These are phyloP conservation scores for Trypanosomatidae sp. DNA, from an alignment of 208 protist genomes.

Conservation along the genomic window DNA sequence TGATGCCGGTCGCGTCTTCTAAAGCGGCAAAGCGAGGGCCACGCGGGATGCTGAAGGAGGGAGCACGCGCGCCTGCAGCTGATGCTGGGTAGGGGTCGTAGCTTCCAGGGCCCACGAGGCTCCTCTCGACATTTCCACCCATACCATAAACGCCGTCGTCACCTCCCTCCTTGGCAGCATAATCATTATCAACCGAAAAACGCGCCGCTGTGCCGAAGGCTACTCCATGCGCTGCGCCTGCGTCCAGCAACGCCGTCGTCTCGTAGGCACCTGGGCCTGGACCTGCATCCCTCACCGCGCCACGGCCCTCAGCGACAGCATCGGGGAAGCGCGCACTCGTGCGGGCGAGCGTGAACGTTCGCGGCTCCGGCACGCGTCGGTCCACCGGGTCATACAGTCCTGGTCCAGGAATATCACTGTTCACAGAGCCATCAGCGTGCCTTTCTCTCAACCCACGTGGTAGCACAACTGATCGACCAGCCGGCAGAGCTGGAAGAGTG, in stretches of 20 bases:
- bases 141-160: no score
- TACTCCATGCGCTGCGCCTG: background rate
- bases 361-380: background rate
- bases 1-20: no score
- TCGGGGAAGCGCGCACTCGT: slow-evolving; percentile 23
- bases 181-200: slow-evolving; percentile 7
- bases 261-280: slow-evolving; percentile 39
- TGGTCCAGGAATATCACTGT: no score
- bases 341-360: slow-evolving; percentile 15
- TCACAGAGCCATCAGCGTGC: no score
- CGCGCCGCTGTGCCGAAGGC: slow-evolving; percentile 46
- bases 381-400: slow-evolving; percentile 47
- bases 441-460: background rate
- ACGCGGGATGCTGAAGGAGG: slow-evolving; percentile 15
- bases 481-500: slow-evolving; percentile 25
- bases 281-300: no score
- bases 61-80: background rate
- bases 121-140: background rate
- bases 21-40: slow-evolving; percentile 9
- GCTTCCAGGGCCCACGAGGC: slow-evolving; percentile 41
- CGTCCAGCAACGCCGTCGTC: background rate
- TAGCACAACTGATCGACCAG: slow-evolving; percentile 17
- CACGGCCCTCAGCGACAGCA: background rate
- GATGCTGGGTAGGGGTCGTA: slow-evolving; percentile 35
- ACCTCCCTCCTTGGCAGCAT: no score